Base-by-base conservation (phyloP, 495 filamentous ascomycete species). In the Penicillium odoratum region DNA sequence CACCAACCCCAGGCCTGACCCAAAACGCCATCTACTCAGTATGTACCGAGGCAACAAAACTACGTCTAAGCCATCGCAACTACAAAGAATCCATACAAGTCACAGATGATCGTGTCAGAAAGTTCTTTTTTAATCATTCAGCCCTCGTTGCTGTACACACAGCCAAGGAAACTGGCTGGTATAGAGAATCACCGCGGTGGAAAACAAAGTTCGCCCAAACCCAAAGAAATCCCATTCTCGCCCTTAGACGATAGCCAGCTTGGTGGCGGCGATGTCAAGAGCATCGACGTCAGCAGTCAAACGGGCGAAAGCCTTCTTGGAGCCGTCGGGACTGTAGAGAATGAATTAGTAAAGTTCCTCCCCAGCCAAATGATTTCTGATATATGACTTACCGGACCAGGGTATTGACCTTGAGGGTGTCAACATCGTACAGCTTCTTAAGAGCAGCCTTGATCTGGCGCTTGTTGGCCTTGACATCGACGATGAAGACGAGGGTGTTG, bases 381-480 rank as follows among this genome's bases (percentile, higher is more conserved):
- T 8, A 31, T 0, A 10, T 29, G 30, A 44, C 16, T 51, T 77
- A 95, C 92, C 93, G 88, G 81, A 99, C 91, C 59, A 99, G 87
- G 62, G 94, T 98, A 85, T 98, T 99, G 80, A 99, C 88, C 89
- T 97, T 97, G 79, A 99, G 82, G 70, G 85, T 88, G 70, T 97
- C 92, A 62, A 99, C 93, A 78, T 98, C 93, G 78, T 99, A 99
- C 64, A 98, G 86, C 89, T 93, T 97, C 91, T 99, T 99, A 63
- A 99, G 82, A 60, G 94, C 90, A 68, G 84, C 82, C 86, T 96
- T 97, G 81, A 99, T 99, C 86, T 99, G 94, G 71, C 92, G 87
- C 90, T 99, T 99, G 84, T 99, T 99, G 69, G 91, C 85, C 89
- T 97, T 97, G 74, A 92, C 85, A 65, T 99, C 91, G 69, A 96